Percentiles rank a stretch among this genome's conserved stretches.
Conservation (phyloP, 1,284 basidiomycete species). For the Puccinia coronata region DNA sequence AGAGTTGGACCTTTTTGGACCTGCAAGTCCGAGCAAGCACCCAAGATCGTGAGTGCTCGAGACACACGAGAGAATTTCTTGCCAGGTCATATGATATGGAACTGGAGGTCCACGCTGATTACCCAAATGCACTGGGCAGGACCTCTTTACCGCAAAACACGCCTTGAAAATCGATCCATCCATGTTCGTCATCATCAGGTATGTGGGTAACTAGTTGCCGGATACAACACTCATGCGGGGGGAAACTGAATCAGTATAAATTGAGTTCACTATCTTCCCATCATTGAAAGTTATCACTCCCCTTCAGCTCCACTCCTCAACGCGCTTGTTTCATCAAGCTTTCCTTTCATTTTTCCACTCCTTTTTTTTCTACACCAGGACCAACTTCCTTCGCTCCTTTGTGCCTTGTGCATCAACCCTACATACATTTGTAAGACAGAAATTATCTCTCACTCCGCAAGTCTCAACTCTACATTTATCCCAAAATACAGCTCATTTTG, state of each 20-base stretch:
- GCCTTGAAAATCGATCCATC: neutral
- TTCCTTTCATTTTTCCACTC: neutral
- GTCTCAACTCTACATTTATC: neutral
- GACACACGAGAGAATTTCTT: neutral
- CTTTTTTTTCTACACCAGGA: neutral
- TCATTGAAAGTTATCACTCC: neutral
- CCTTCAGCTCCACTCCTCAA: neutral
- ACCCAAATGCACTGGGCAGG: neutral
- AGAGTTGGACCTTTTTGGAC: too few species aligned
- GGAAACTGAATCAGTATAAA: neutral
- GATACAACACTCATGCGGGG: neutral
- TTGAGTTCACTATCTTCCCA: too few species aligned
- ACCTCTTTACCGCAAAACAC: neutral
- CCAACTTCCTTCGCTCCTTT: neutral
- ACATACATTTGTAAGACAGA: neutral
- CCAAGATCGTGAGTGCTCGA: too few species aligned
- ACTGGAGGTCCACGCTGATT: neutral
- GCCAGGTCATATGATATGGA: neutral
- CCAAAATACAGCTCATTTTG: neutral
- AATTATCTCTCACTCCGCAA: neutral
- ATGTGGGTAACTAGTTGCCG: neutral
- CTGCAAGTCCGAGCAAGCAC: too few species aligned
- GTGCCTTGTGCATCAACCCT: neutral
- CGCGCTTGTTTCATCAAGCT: neutral
- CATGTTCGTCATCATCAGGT: neutral